Evolutionary conservation across 1,139 yeast genomes (phyloP).

Genomic region (Protomyces pachydermus): DNA sequence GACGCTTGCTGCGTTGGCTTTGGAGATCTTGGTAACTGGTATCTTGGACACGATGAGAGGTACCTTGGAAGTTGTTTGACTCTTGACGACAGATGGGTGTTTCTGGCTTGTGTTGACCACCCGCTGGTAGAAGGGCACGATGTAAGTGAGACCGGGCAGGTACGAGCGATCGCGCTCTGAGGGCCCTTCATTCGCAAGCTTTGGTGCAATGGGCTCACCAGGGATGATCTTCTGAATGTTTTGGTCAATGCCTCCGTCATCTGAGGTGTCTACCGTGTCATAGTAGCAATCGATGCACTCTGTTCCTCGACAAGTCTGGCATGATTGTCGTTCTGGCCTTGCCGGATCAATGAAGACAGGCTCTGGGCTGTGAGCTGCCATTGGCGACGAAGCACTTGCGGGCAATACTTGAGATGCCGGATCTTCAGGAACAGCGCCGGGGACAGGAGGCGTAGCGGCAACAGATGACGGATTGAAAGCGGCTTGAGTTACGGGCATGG

Average conservation of each 20-base stretch:
- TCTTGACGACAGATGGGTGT: not conserved
- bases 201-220: not conserved
- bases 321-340: not conserved
- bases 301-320: slow-evolving; percentile 7
- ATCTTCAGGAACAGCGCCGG: not conserved
- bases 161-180: not conserved
- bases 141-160: not conserved
- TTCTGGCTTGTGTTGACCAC: not conserved
- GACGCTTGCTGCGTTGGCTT: no score
- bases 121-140: not conserved
- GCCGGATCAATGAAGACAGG: not conserved
- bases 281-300: slow-evolving; percentile 14
- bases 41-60: not conserved
- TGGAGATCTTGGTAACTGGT: not conserved
- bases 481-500: not conserved
- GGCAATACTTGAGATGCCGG: no score
- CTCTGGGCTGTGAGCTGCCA: not conserved
- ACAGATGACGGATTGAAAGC: not conserved
- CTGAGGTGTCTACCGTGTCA: not conserved
- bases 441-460: not conserved
- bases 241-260: not conserved
- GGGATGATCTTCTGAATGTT: not conserved
- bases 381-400: no score
- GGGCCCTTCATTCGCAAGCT: not conserved
- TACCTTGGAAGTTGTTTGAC: not conserved